Conservation (phyloP, 768 basidiomycete species). For the Mycena filopes region DNA sequence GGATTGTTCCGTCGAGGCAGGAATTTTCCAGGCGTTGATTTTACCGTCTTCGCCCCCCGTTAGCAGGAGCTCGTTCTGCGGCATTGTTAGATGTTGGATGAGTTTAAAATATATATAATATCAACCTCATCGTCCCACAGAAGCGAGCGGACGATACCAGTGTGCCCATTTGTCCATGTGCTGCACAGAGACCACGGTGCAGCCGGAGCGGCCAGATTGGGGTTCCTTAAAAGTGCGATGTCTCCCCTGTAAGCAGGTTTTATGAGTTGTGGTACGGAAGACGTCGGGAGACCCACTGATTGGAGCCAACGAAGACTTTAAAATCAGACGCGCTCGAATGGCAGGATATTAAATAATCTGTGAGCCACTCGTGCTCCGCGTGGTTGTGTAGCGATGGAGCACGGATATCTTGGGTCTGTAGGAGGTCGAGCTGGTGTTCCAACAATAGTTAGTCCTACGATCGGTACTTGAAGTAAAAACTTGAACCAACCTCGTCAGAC, state of each 20-base stretch:
- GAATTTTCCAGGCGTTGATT: constrained; percentile 53
- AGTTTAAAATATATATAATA: not conserved
- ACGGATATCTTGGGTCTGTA: constrained; percentile 71
- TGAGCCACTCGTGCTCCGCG: constrained; percentile 71
- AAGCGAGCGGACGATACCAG: constrained; percentile 65
- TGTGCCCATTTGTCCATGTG: constrained; percentile 65
- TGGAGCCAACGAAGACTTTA: constrained; percentile 75
- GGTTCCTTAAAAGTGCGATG: constrained; percentile 61
- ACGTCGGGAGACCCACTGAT: constrained; percentile 61
- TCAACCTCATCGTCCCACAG: constrained; percentile 66
- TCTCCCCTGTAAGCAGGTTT: constrained; percentile 58
- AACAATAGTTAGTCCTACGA: constrained; percentile 1
- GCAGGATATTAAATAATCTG: constrained; percentile 77
- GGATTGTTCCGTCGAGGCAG: constrained; percentile 10
- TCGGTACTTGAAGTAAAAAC: not conserved
- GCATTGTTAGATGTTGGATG: not conserved
- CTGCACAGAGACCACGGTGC: constrained; percentile 62
- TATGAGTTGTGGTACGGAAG: not conserved
- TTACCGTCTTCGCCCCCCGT: constrained; percentile 65
- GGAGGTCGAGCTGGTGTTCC: constrained; percentile 63
- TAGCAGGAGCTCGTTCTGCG: constrained; percentile 52
- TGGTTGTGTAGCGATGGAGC: constrained; percentile 67
- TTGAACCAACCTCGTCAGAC: constrained; percentile 69
- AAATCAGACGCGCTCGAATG: constrained; percentile 51
- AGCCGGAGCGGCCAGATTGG: constrained; percentile 47